Base-by-base conservation (phyloP, 192 early-diverging fungal species). In the Radiomyces spectabilis region DNA sequence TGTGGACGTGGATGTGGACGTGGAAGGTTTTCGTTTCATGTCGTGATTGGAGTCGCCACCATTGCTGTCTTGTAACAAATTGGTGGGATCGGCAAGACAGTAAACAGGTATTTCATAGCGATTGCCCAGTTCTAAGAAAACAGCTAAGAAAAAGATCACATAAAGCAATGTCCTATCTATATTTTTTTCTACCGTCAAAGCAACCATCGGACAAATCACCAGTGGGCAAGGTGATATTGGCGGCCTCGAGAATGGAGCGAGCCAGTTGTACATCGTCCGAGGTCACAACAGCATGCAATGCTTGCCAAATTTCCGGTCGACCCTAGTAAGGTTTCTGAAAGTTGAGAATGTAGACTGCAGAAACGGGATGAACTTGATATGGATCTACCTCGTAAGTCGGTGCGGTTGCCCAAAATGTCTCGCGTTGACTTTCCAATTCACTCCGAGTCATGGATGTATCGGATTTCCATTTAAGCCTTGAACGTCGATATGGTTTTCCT, bases 401-500 rank as follows among this genome's bases (percentile, higher is more conserved):
- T 31, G 78, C 77, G 13, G 87, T 89, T 31, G 87, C 85, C 87
- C 87, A 89, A 57, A 87, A 89, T 27, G 78, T 76, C 12, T 74
- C 57, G 25, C 87, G 70, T 53, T 83, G 72, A 19, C 57, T 59
- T 32, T 76, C 55, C 16, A 87, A 62, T 57, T 68, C 42, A 24
- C 15, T 10, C 18, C 25, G 43, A 18, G 75, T 76, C 32, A 74
- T 49, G 8, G 75, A 68, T 18, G 59, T 45, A 15, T 69, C 60
- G 16, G 73, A 34, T 22, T 40, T 51, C 71, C 72, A 78, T 42
- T 42, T 56, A 2, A 76, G 32, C 16, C 41, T 43, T 24, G 53
- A 53, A 24, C 60, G 60, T 24, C 33, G 44, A 13, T 61, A 57
- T 19, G 65, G 65, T 57, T 56, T 68, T 24, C 46, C 46, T 48